Base-by-base conservation (phyloP, 2,329 filamentous ascomycete genomes). In the Nemania sp. region DNA sequence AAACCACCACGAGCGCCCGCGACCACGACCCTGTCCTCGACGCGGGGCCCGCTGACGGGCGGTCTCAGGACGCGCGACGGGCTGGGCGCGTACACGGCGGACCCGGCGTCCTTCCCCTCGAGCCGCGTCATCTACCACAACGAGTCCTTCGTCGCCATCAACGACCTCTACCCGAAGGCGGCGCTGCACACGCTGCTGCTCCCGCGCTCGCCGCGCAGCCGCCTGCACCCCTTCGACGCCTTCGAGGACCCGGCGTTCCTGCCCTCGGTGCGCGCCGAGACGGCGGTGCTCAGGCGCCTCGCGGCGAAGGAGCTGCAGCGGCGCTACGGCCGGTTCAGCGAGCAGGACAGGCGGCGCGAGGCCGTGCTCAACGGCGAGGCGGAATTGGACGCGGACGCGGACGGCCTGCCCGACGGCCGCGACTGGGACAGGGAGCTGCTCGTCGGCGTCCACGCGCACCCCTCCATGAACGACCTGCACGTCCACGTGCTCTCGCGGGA, bases 401-500 rank as follows among this genome's bases (percentile, higher is more conserved):
- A 46, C 45, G 77, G 80, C 45, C 77, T 93, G 9, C 92, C 92
- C 0, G 64, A 72, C 0, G 93, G 92, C 0, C 83, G 94, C 21
- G 87, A 97, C 76, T 98, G 92, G 91, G 76, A 79, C 42, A 78
- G 79, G 12, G 91, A 95, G 25, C 82, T 98, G 50, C 83, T 85
- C 51, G 83, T 87, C 18, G 95, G 95, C 13, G 84, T 97, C 7
- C 95, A 99, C 77, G 90, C 91, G 2, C 86, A 89, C 67, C 95
- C 95, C 2, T 93, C 89, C 57, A 98, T 99, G 95, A 88, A 85
- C 65, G 92, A 98, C 74, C 73, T 98, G 56, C 95, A 99, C 76
- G 81, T 98, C 3, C 95, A 99, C 75, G 86, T 98, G 32, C 77
- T 98, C 59, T 91, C 90, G 40, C 80, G 86, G 17, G 95, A 99